Percentiles rank a stretch among this genome's conserved stretches.
phyloP scores from a whole-genome alignment of 1,139 yeast genomes.

The Magnusiomyces suaveolens region DNA sequence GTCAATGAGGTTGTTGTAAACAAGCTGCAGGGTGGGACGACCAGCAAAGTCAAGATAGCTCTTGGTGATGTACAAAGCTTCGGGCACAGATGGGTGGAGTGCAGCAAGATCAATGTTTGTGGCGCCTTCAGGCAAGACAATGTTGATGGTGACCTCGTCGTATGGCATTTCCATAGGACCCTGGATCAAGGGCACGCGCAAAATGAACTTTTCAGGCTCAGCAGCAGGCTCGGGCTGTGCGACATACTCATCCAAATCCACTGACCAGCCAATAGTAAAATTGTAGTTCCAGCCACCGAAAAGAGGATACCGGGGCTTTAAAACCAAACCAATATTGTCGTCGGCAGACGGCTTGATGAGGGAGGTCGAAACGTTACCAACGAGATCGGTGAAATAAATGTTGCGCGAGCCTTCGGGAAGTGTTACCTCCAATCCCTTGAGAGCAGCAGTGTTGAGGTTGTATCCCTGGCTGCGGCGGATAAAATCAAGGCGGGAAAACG shows the following conservation, averaged over 20 bases:
- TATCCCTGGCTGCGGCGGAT: slow-evolving; percentile 36
- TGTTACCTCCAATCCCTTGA: slow-evolving; percentile 40
- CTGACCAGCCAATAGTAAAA: slow-evolving; percentile 89
- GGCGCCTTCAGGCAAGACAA: slow-evolving; percentile 87
- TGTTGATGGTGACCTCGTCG: slow-evolving; percentile 48
- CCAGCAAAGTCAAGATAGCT: slow-evolving; percentile 72
- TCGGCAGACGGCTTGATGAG: slow-evolving; percentile 32
- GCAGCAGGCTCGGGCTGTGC: slow-evolving; percentile 28
- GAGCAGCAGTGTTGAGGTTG: slow-evolving; percentile 32
- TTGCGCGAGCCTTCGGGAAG: slow-evolving; percentile 46
- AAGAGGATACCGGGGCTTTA: slow-evolving; percentile 83
- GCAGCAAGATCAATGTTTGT: slow-evolving; percentile 26
- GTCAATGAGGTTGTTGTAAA: slow-evolving; percentile 57
- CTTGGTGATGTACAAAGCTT: slow-evolving; percentile 33
- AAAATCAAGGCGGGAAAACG: slow-evolving; percentile 69
- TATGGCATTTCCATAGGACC: slow-evolving; percentile 61
- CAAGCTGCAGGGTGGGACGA: slow-evolving; percentile 64
- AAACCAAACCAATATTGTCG: slow-evolving; percentile 35
- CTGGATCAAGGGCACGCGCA: slow-evolving; percentile 62
- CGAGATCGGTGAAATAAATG: slow-evolving; percentile 75
- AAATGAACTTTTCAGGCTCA: slow-evolving; percentile 46
- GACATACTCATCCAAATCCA: slow-evolving; percentile 46
- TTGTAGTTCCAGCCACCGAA: slow-evolving; percentile 96
- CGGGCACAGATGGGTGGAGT: slow-evolving; percentile 26
- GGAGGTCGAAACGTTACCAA: slow-evolving; percentile 90